Percentiles rank a stretch among this genome's conserved stretches.
phyloP scores from a whole-genome alignment of 2,329 filamentous ascomycete species.

The Aureobasidium uvarum region DNA sequence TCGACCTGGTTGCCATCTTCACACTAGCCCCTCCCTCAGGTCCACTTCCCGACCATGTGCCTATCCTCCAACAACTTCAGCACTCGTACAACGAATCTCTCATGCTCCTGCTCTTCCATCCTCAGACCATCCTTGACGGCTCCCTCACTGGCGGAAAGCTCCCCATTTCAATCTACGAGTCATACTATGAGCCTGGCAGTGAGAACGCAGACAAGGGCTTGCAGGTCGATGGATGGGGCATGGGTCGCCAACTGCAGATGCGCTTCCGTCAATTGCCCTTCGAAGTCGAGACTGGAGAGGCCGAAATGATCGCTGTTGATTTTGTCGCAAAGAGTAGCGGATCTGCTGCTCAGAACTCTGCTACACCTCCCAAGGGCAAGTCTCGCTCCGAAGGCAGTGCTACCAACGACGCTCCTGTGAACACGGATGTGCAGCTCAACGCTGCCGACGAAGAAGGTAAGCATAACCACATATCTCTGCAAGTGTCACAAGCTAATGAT shows the following conservation, averaged over 20 bases:
- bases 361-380: conserved; percentile 37
- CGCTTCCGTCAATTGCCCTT: conserved; percentile 83
- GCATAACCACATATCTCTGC: conserved; percentile 30
- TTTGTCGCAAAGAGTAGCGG: conserved; percentile 83
- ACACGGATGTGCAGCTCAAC: conserved; percentile 47
- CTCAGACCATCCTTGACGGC: conserved; percentile 54
- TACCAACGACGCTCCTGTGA: conserved; percentile 20
- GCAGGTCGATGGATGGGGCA: conserved; percentile 66
- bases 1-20: conserved; percentile 69
- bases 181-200: conserved; percentile 67
- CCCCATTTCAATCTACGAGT: conserved; percentile 89
- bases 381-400: conserved; percentile 27
- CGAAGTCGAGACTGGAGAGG: conserved; percentile 87
- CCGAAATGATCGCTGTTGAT: conserved; percentile 97
- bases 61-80: conserved; percentile 76
- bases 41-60: conserved; percentile 64
- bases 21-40: conserved; percentile 65
- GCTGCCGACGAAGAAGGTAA: conserved; percentile 64
- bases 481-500: conserved; percentile 28
- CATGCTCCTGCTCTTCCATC: conserved; percentile 85
- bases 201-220: conserved; percentile 61
- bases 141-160: conserved; percentile 70
- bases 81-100: conserved; percentile 76
- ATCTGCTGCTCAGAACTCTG: conserved; percentile 58
- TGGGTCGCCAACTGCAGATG: conserved; percentile 53